A percentile compares a stretch with the other conserved stretches of the same genome.
Evolutionary conservation across 2,329 filamentous ascomycete species (phyloP).

Genomic region (Colletotrichum zoysiae): DNA sequence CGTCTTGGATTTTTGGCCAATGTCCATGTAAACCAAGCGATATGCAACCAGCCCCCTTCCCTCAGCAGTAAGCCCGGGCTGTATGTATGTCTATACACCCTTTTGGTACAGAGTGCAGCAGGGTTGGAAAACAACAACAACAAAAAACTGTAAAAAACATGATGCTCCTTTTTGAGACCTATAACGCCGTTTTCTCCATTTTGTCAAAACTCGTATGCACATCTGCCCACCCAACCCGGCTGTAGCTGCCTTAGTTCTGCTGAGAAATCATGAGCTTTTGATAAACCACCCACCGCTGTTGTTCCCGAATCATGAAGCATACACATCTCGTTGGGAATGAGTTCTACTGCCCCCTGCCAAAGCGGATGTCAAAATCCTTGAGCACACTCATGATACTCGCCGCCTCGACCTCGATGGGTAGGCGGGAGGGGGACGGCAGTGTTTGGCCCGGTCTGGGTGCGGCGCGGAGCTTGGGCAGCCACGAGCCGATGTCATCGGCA

Average conservation of each 20-base stretch:
- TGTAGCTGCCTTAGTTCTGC: neutral
- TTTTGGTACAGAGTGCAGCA: neutral
- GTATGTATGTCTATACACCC: neutral
- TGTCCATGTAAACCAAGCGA: neutral
- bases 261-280: slow-evolving; percentile 1
- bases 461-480: slow-evolving; percentile 80
- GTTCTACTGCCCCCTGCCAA: slow-evolving; percentile 58
- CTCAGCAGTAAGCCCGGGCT: neutral
- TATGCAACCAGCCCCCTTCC: neutral
- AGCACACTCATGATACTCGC: slow-evolving; percentile 89
- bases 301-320: slow-evolving; percentile 4
- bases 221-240: neutral
- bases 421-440: slow-evolving; percentile 52
- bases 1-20: neutral
- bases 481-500: slow-evolving; percentile 79
- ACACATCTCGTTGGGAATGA: neutral
- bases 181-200: slow-evolving; percentile 1
- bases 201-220: neutral
- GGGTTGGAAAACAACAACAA: neutral
- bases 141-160: neutral
- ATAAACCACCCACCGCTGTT: neutral
- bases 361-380: slow-evolving; percentile 83
- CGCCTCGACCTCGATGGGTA: slow-evolving; percentile 82
- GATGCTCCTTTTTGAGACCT: slow-evolving; percentile 4
- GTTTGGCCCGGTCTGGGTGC: slow-evolving; percentile 57